Base-by-base conservation (phyloP, 345 rosid genomes). In the Syzygium oleosum region DNA sequence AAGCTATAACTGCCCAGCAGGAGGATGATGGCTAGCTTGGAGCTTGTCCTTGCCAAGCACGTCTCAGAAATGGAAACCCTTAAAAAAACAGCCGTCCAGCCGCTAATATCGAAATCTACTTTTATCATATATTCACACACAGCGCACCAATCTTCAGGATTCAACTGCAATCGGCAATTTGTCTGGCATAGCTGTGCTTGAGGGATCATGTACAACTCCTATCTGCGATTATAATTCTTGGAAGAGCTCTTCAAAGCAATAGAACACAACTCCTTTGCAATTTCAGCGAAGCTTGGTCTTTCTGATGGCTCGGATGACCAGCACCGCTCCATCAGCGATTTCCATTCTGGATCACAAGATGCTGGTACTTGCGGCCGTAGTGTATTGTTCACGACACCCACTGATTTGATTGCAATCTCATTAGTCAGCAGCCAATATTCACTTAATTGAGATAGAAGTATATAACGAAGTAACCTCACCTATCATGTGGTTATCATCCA, bases 221-320 rank as follows among this genome's bases (percentile, higher is more conserved):
- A 87, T 15, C 88, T 55, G 52, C 29, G 68, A 84, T 52, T 91
- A 29, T 88, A 94, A 52, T 91, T 93, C 85, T 89, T 95, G 13
- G 93, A 41, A 86, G 93, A 94, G 85, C 87, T 86, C 89, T 91
- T 94, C 17, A 92, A 86, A 31, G 93, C 90, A 90, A 95, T 91
- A 77, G 93, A 89, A 2, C 94, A 88, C n/a, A 94, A 89, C 59
- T 89, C 93, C 6, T 89, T 87, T 2, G 91, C 93, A 21, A 95
- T 90, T 79, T 89, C 93, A 0, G 94, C 90, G 93, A 94, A 94
- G 90, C 78, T 92, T 1, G 95, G 97, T 85, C 97, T 93, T 87
- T 93, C 96, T 25, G 93, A 84, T 78, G 94, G 96, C 56, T 95
- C 96, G 12, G 97, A 46, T n/a, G 96, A 91, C 97, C 97, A 93